Base-by-base conservation (phyloP, 148 eudicot genomes). In the Pharnaceum exiguum region DNA sequence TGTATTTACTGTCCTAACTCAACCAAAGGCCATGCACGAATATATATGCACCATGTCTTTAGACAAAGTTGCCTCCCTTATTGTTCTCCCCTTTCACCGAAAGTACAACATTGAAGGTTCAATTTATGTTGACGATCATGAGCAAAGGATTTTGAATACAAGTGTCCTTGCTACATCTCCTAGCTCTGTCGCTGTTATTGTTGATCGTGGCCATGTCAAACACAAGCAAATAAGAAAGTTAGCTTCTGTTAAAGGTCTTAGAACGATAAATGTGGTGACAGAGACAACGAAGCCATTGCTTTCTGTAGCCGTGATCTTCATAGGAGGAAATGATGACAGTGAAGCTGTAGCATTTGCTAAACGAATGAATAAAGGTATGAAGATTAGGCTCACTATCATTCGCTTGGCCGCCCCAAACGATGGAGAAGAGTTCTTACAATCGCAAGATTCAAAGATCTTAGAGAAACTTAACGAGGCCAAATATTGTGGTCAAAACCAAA, bases 81-180 rank as follows among this genome's bases (percentile, higher is more conserved):
- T 77, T 4, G 21, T 73, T 30, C 61, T 77, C 43, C 81, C 81
- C 10, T 73, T 69, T 51, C 77, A 73, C 52, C 55, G 71, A 6
- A 73, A 69, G 69, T 69, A 72, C 50, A 67, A 57, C 3, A 45
- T 73, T 10, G 81, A 65, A 17, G 75, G 75, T 7, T 51, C 60
- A 0, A 4, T 73, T 11, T 69, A 52, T 9, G n/a, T 40, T 1
- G 75, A 73, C 28, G 66, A 73, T 29, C 11, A 26, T 2, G 66
- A 51, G 13, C 71, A 45, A 29, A 61, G 75, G 36, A 7, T 40
- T 22, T 49, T 77, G 12, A 77, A 77, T 25, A 46, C 38, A 2
- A 77, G 63, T 10, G 55, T 77, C 55, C 62, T 77, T 0, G 53
- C 61, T 12, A 49, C 37, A 17, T 59, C 75, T 7, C 81, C 81